Percentiles rank a stretch among this genome's conserved stretches.
These are phyloP conservation scores for Bathelium albidoporum DNA, from an alignment of 495 filamentous ascomycete genomes.

Conservation along the genomic window DNA sequence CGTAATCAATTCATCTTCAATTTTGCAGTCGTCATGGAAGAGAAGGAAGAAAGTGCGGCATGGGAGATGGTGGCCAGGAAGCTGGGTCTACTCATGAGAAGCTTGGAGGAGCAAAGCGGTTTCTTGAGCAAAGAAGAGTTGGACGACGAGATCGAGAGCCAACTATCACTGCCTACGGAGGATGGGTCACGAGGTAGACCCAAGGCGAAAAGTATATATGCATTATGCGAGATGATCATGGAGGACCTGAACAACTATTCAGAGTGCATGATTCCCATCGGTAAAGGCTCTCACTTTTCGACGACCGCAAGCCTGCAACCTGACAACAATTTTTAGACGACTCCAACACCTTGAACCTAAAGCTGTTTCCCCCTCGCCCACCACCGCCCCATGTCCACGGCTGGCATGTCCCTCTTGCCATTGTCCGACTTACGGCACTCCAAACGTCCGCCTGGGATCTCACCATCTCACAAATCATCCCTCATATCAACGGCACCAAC, in stretches of 20 bases:
- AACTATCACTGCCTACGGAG: neutral
- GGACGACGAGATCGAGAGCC: conserved; percentile 8
- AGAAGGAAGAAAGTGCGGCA: conserved; percentile 37
- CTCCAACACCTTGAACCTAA: conserved; percentile 91
- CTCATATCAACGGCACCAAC: conserved; percentile 81
- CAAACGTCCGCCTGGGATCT: conserved; percentile 87
- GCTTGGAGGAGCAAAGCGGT: conserved; percentile 75
- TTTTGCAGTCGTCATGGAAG: conserved; percentile 76
- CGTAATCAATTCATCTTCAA: conserved; percentile 99
- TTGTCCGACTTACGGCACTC: conserved; percentile 62
- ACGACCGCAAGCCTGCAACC: neutral
- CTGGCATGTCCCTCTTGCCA: conserved; percentile 86
- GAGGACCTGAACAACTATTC: conserved; percentile 95
- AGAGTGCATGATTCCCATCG: conserved; percentile 94
- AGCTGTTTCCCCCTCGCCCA: conserved; percentile 76
- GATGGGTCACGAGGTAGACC: conserved; percentile 28
- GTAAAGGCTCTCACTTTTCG: conserved; percentile 35
- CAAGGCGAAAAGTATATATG: conserved; percentile 57
- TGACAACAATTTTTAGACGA: conserved; percentile 48
- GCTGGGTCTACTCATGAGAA: conserved; percentile 72
- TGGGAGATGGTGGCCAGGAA: conserved; percentile 66
- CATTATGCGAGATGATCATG: conserved; percentile 79
- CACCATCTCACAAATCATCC: conserved; percentile 62
- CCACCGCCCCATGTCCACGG: conserved; percentile 66
- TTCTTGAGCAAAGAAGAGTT: conserved; percentile 54